phyloP scores from a whole-genome alignment of 441 rosid species.

The Aleurites moluccanus region DNA sequence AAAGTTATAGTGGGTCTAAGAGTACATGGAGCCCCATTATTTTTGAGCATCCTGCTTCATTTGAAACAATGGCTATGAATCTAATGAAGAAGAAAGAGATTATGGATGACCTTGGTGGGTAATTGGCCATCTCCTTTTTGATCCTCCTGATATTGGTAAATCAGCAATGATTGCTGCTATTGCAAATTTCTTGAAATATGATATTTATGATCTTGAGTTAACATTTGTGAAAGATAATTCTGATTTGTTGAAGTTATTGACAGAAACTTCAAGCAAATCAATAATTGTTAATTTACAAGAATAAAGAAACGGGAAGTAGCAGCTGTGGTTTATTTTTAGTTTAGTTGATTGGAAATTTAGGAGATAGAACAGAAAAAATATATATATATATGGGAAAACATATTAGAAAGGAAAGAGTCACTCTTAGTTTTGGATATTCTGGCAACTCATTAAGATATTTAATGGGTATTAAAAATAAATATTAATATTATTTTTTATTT shows the following conservation, averaged over 20 bases:
- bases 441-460: too few species aligned
- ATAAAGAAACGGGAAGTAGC: too few species aligned
- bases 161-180: constrained; percentile 78
- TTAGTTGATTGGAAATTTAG: too few species aligned
- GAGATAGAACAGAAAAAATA: too few species aligned
- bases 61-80: constrained; percentile 42
- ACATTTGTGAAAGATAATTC: constrained; percentile 66
- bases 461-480: too few species aligned
- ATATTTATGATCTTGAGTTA: constrained; percentile 69
- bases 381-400: too few species aligned
- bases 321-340: too few species aligned
- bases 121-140: constrained; percentile 44
- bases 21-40: too few species aligned
- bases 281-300: constrained; percentile 20
- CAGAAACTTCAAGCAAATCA: constrained; percentile 44
- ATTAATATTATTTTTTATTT: too few species aligned
- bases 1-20: too few species aligned
- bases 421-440: too few species aligned
- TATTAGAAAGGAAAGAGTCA: too few species aligned
- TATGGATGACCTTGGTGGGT: constrained; percentile 54
- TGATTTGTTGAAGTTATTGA: constrained; percentile 19
- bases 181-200: constrained; percentile 68
- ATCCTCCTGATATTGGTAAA: constrained; percentile 78
- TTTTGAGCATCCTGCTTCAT: constrained; percentile 25
- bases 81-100: constrained; percentile 37